phyloP scores from a whole-genome alignment of 208 protist species.

The Leishmania gerbilli region DNA sequence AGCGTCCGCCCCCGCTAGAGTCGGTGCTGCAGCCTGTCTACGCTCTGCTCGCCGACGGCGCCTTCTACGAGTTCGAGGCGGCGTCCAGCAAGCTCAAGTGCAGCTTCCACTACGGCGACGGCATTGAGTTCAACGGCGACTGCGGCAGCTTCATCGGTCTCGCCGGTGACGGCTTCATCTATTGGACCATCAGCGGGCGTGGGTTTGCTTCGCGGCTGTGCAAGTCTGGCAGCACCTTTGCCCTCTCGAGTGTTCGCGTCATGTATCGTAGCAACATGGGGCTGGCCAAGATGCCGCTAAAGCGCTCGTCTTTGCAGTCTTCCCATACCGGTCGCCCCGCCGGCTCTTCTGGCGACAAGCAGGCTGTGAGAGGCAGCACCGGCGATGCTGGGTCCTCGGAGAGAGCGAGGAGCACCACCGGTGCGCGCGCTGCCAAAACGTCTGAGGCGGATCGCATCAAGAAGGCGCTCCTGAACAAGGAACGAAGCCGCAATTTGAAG shows the following conservation, averaged over 20 bases:
- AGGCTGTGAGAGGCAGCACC: background rate
- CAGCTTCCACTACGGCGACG: slow-evolving; percentile 76
- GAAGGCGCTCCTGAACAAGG: slow-evolving; percentile 51
- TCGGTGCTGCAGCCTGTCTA: slow-evolving; percentile 43
- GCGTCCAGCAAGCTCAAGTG: slow-evolving; percentile 58
- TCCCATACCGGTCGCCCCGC: background rate
- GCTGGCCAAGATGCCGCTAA: slow-evolving; percentile 16
- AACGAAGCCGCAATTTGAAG: slow-evolving; percentile 28
- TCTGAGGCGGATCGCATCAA: slow-evolving; percentile 45
- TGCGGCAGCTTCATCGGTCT: slow-evolving; percentile 80
- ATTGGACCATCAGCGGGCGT: slow-evolving; percentile 67
- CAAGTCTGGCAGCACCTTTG: slow-evolving; percentile 62
- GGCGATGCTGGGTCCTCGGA: background rate
- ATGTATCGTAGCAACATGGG: slow-evolving; percentile 60
- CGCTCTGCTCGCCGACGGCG: slow-evolving; percentile 64
- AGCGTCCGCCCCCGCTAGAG: slow-evolving; percentile 48
- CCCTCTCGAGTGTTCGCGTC: slow-evolving; percentile 50
- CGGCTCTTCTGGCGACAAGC: background rate
- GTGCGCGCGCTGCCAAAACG: background rate
- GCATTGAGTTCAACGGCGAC: slow-evolving; percentile 58
- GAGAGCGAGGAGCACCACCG: slow-evolving; percentile 4
- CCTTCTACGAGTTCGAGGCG: slow-evolving; percentile 82
- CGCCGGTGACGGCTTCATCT: slow-evolving; percentile 68
- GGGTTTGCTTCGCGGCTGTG: slow-evolving; percentile 69
- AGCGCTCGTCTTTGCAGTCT: slow-evolving; percentile 13